A percentile compares a stretch with the other conserved stretches of the same genome.
Evolutionary conservation across 768 basidiomycete species (phyloP).

Genomic region (Sutorius australiensis): DNA sequence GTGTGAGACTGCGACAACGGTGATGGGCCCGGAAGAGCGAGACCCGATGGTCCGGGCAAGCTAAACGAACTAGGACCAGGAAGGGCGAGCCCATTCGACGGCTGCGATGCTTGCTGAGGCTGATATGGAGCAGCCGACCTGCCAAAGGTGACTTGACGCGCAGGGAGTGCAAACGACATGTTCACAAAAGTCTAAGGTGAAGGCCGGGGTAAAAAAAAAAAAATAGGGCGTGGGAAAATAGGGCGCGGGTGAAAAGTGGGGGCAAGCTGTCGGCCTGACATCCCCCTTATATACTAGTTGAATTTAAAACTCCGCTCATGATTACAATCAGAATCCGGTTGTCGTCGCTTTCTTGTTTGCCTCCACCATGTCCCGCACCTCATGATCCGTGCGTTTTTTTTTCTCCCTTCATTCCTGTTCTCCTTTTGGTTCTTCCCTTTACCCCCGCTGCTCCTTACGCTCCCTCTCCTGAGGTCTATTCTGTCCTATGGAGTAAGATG

Average conservation of each 20-base stretch:
- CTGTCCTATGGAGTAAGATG: background rate
- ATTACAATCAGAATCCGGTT: slow-evolving; percentile 14
- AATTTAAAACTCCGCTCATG: slow-evolving; percentile 31
- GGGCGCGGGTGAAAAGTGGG: slow-evolving; percentile 25
- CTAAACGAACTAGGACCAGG: slow-evolving; percentile 46
- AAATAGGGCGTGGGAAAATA: slow-evolving; percentile 24
- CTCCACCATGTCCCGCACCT: slow-evolving; percentile 18
- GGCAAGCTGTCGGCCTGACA: slow-evolving; percentile 9
- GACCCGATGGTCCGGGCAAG: slow-evolving; percentile 39
- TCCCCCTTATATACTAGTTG: slow-evolving; percentile 26
- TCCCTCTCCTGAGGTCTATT: background rate
- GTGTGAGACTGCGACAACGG: slow-evolving; percentile 47
- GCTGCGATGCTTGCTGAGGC: slow-evolving; percentile 39
- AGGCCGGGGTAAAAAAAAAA: slow-evolving; percentile 17
- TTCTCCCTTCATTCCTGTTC: background rate
- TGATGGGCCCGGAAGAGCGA: slow-evolving; percentile 53
- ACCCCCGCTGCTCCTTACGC: background rate
- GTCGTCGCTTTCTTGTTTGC: slow-evolving; percentile 20
- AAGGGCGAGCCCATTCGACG: slow-evolving; percentile 55
- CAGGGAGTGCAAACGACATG: slow-evolving; percentile 66
- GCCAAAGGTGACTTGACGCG: slow-evolving; percentile 76
- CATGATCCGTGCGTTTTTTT: slow-evolving; percentile 12
- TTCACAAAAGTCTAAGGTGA: slow-evolving; percentile 11
- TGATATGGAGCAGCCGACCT: slow-evolving; percentile 51
- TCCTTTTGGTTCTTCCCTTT: background rate